Evolutionary conservation across 2,329 filamentous ascomycete species (phyloP), one percentile per base, ranked within the genome.

Genomic region (Epichloe gansuensis): DNA sequence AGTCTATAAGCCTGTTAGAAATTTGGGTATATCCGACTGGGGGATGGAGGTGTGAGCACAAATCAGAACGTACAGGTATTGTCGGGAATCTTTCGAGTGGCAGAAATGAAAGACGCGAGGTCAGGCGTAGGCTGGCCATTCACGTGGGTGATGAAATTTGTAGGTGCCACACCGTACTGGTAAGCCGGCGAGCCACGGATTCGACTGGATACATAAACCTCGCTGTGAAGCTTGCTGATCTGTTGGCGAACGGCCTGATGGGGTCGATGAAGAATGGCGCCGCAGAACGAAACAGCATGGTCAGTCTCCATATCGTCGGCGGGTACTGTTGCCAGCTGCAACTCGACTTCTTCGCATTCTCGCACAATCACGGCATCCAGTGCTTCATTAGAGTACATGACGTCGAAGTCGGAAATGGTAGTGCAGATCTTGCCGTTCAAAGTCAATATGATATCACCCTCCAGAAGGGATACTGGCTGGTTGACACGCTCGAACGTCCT

Each of bases 191-290:
- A 91, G 34, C 89, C 90, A 46, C 88, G 78, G 50, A 85, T 88
- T 56, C 91, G 78, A 2, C 90, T 90, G 38, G 88, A 93, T 41
- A 98, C 91, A 67, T 98, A 98, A 4, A 98, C 87, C 69, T 97
- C 91, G 57, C 88, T 94, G 65, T 96, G 91, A 34, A 98, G 78
- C 69, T 95, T 95, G 69, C 85, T 91, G 64, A 98, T 98, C 68
- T 98, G 93, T 69, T 98, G 93, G 23, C 93, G 82, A 9, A 98
- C 94, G 48, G 93, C 93, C 65, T 96, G 91, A 67, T 98, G 93
- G 8, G 93, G 93, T 25, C 87, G 83, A 67, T 98, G 93, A 45
- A 98, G 74, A 15, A 96, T 84, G 35, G 93, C 93, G 58, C 93
- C 93, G 65, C 93, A 98, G 75, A 98, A 98, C 38, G 88, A 87